Percentiles rank a stretch among this genome's conserved stretches.
These are phyloP conservation scores for Rhodotorula kratochvilovae DNA, from an alignment of 768 basidiomycete genomes.

Conservation along the genomic window DNA sequence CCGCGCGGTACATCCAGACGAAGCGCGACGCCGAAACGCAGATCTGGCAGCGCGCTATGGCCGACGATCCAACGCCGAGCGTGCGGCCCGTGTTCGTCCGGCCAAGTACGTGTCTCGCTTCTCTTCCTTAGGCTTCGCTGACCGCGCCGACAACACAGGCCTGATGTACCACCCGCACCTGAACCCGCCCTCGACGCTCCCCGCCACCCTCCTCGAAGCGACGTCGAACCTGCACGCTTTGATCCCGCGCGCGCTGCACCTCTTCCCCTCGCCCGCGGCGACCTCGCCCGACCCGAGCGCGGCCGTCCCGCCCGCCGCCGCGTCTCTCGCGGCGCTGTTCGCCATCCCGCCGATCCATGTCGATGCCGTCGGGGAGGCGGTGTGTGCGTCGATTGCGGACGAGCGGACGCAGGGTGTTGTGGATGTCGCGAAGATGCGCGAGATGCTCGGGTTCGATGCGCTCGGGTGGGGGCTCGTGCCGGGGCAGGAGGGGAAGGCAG, in stretches of 20 bases:
- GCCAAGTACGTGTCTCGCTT: constrained; percentile 63
- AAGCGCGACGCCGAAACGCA: constrained; percentile 82
- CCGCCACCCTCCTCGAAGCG: constrained; percentile 75
- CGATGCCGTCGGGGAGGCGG: constrained; percentile 84
- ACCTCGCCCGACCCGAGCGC: constrained; percentile 53
- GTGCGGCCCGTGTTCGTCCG: constrained; percentile 76
- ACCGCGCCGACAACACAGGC: constrained; percentile 53
- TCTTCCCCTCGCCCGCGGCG: constrained; percentile 48
- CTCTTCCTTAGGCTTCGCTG: constrained; percentile 7
- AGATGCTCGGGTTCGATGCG: constrained; percentile 59
- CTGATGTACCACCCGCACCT: constrained; percentile 93
- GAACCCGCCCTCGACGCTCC: constrained; percentile 79
- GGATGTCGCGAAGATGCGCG: constrained; percentile 67
- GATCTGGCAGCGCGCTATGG: constrained; percentile 55
- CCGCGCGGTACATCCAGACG: constrained; percentile 81
- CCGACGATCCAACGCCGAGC: constrained; percentile 44
- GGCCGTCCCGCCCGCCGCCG: constrained; percentile 51
- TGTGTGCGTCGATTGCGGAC: constrained; percentile 59
- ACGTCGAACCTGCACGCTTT: constrained; percentile 48
- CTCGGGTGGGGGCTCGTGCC: not conserved
- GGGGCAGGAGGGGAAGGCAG: not conserved
- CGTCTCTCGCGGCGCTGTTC: constrained; percentile 71
- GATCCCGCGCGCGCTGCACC: constrained; percentile 55
- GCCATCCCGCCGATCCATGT: constrained; percentile 89
- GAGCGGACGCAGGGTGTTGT: constrained; percentile 63